Conservation (phyloP, 75 land plant genomes). For the Pinus taeda region DNA sequence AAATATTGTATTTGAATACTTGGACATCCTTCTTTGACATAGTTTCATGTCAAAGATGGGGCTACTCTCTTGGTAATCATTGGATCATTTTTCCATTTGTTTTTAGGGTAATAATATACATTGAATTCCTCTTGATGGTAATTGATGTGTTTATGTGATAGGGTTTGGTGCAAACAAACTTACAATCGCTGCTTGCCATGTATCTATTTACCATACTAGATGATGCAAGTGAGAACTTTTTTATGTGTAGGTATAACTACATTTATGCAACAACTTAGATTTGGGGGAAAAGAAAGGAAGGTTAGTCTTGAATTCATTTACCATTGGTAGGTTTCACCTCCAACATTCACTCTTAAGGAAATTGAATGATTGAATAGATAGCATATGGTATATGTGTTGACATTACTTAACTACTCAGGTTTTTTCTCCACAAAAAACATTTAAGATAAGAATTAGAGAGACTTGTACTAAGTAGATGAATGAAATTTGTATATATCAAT, state of each 20-base stretch:
- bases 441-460: too few relatives aligned
- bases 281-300: slow-evolving; percentile 75
- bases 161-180: slow-evolving; percentile 72
- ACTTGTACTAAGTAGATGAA: too few relatives aligned
- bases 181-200: slow-evolving; percentile 49
- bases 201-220: slow-evolving; percentile 74
- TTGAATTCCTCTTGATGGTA: slow-evolving; percentile 1
- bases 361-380: too few relatives aligned
- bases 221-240: slow-evolving; percentile 92
- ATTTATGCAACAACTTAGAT: slow-evolving; percentile 59
- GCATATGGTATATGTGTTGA: too few relatives aligned
- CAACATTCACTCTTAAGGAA: too few relatives aligned
- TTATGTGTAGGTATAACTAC: slow-evolving; percentile 59
- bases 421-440: too few relatives aligned
- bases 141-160: slow-evolving; percentile 17
- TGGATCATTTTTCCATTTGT: neutral
- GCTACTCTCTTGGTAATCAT: slow-evolving; percentile 61
- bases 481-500: too few relatives aligned
- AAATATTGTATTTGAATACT: slow-evolving; percentile 38
- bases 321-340: too few relatives aligned
- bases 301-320: slow-evolving; percentile 49
- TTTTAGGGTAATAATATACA: neutral
- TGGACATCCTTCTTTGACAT: slow-evolving; percentile 40
- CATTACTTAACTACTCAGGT: too few relatives aligned
- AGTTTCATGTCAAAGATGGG: slow-evolving; percentile 62